Conservation (phyloP, 495 filamentous ascomycete species). For the Talaromyces trachyspermus region DNA sequence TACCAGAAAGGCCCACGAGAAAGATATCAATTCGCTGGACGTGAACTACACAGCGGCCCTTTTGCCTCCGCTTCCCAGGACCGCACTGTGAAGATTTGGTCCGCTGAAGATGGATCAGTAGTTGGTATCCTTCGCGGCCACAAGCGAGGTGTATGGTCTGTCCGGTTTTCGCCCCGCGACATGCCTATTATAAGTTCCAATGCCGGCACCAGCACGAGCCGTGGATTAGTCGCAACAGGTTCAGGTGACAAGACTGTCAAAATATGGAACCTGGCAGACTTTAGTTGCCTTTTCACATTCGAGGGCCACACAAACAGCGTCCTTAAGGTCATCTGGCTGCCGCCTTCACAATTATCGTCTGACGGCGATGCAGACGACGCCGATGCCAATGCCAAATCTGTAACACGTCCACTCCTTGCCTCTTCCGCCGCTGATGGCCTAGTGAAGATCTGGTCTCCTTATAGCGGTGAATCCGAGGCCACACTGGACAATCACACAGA, state of each 20-base stretch:
- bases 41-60: conserved; percentile 58
- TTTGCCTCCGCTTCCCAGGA: conserved; percentile 97
- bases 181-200: conserved; percentile 67
- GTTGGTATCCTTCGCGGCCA: conserved; percentile 88
- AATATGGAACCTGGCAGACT: conserved; percentile 89
- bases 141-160: conserved; percentile 89
- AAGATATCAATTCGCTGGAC: conserved; percentile 95
- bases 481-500: conserved; percentile 96
- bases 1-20: conserved; percentile 92
- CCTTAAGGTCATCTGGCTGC: conserved; percentile 87
- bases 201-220: conserved; percentile 49
- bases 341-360: conserved; percentile 43
- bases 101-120: conserved; percentile 75
- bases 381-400: conserved; percentile 15
- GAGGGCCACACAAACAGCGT: conserved; percentile 96
- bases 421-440: conserved; percentile 92
- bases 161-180: conserved; percentile 73
- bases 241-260: conserved; percentile 94
- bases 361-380: conserved; percentile 33
- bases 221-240: conserved; percentile 76
- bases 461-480: conserved; percentile 68
- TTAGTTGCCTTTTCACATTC: conserved; percentile 85
- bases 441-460: conserved; percentile 89
- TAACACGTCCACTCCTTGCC: conserved; percentile 55
- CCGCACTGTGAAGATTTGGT: conserved; percentile 94